These are phyloP conservation scores for Adenanthera pavonina DNA, from an alignment of 306 rosid species.

Conservation along the genomic window DNA sequence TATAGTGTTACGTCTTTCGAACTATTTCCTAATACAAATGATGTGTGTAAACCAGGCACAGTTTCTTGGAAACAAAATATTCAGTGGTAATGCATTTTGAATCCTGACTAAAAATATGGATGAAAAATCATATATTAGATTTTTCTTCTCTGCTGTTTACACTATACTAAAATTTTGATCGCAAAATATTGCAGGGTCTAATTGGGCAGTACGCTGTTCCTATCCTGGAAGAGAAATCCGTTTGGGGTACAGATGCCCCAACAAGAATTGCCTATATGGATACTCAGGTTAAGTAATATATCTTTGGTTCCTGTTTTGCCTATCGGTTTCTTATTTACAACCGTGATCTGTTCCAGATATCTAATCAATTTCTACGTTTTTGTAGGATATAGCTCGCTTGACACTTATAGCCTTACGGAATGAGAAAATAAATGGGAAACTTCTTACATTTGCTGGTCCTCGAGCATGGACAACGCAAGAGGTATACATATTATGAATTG, in stretches of 20 bases:
- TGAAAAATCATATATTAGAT: neutral
- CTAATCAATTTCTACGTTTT: constrained; percentile 14
- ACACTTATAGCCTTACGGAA: constrained; percentile 79
- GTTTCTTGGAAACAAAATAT: neutral
- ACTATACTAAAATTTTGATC: neutral
- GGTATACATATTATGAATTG: constrained; percentile 45
- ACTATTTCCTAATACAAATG: neutral
- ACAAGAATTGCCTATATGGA: constrained; percentile 99
- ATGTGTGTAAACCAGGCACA: neutral
- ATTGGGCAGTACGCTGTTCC: constrained; percentile 98
- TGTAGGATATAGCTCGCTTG: constrained; percentile 91
- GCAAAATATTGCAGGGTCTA: constrained; percentile 64
- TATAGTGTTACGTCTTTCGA: neutral
- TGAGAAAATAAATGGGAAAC: constrained; percentile 77
- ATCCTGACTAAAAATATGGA: neutral
- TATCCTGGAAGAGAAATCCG: constrained; percentile 92
- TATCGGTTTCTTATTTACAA: neutral
- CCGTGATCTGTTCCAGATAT: neutral
- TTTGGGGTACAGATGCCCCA: constrained; percentile 99
- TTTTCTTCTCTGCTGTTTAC: constrained; percentile 23
- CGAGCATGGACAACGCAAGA: constrained; percentile 99
- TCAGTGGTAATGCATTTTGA: neutral
- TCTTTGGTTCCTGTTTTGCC: neutral
- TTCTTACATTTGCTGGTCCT: constrained; percentile 94
- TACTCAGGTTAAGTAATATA: constrained; percentile 65